These are phyloP conservation scores for Phytophthora tentaculata DNA, from an alignment of 352 stramenopile species.

Conservation along the genomic window DNA sequence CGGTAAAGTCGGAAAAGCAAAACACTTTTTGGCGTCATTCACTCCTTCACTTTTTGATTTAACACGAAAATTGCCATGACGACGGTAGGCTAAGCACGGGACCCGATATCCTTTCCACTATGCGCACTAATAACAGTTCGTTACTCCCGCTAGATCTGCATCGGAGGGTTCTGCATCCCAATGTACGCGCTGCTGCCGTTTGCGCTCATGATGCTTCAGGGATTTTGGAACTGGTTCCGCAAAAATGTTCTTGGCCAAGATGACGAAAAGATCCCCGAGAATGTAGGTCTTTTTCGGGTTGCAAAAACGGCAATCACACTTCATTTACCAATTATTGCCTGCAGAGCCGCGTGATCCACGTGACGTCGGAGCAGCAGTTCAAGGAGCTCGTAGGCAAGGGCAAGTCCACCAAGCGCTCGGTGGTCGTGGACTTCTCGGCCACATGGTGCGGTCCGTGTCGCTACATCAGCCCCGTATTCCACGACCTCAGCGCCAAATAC, in stretches of 20 bases:
- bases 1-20: no score
- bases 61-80: constrained; percentile 9
- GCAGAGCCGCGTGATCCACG: constrained; percentile 73
- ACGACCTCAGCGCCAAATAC: constrained; percentile 87
- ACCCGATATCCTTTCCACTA: not conserved
- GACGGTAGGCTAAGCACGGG: constrained; percentile 32
- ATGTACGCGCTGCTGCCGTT: constrained; percentile 79
- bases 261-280: constrained; percentile 53
- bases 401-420: constrained; percentile 71
- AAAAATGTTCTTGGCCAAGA: constrained; percentile 65
- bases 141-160: constrained; percentile 66
- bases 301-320: not conserved
- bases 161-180: constrained; percentile 80
- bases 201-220: constrained; percentile 72
- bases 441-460: constrained; percentile 91
- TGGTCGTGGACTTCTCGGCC: constrained; percentile 90
- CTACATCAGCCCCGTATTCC: constrained; percentile 84
- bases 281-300: constrained; percentile 32
- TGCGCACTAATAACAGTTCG: not conserved
- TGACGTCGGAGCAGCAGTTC: constrained; percentile 73
- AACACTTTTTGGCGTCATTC: not conserved
- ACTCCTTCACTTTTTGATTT: not conserved
- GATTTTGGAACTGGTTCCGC: constrained; percentile 74
- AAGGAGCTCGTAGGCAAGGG: constrained; percentile 75
- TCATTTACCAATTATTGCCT: constrained; percentile 1